Conservation (phyloP, 225 moss, liverwort and hornwort genomes). For the Pleurozium schreberi region DNA sequence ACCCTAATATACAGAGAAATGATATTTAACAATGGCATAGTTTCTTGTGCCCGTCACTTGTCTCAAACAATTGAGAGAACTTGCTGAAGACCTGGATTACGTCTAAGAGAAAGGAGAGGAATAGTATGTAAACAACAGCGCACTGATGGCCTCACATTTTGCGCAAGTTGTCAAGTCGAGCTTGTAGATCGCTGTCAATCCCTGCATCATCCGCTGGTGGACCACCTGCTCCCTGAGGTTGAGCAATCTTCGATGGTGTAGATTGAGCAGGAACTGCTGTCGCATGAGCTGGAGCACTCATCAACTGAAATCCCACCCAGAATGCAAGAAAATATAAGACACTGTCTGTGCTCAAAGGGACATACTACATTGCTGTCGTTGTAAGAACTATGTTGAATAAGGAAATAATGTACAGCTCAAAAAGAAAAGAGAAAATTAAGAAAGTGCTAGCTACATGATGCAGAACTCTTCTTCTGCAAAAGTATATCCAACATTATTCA, state of each 20-base stretch:
- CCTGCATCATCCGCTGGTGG: slow-evolving; percentile 60
- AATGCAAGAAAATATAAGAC: background rate
- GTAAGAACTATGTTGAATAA: background rate
- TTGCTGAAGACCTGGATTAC: background rate
- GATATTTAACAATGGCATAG: slow-evolving; percentile 9
- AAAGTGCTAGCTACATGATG: background rate
- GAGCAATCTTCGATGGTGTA: slow-evolving; percentile 71
- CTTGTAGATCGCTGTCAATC: slow-evolving; percentile 86
- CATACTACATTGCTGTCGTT: background rate
- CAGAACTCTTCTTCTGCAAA: background rate
- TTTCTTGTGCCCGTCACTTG: background rate
- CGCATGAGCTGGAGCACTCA: slow-evolving; percentile 77
- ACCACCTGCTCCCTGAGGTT: slow-evolving; percentile 41
- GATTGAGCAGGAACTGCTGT: slow-evolving; percentile 56
- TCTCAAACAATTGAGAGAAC: background rate
- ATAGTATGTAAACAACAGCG: background rate
- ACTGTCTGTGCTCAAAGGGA: background rate
- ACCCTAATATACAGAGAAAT: slow-evolving; percentile 3
- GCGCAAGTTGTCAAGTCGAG: slow-evolving; percentile 84
- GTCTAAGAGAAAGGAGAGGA: background rate
- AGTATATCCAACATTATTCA: background rate
- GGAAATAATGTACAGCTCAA: background rate
- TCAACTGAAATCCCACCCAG: slow-evolving; percentile 45
- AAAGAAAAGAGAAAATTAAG: background rate
- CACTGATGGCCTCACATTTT: slow-evolving; percentile 64